Evolutionary conservation across 371 early-diverging fungal genomes (phyloP).

Genomic region (Mortierella sp.): DNA sequence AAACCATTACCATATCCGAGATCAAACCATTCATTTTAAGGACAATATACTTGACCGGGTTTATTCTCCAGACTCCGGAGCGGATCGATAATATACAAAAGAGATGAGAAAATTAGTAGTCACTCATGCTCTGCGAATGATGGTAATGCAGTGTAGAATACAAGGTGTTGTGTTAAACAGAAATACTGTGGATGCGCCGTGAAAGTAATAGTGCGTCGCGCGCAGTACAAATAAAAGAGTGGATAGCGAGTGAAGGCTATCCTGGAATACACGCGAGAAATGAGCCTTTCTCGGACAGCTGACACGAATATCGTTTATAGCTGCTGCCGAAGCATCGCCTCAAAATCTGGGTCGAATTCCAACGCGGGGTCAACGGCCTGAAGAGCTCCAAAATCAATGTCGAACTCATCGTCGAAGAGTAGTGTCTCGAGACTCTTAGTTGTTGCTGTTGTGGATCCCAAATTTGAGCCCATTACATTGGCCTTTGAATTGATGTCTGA

Average conservation of each 20-base stretch:
- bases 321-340: slow-evolving; percentile 29
- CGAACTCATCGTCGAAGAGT: slow-evolving; percentile 30
- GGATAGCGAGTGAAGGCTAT: too few species aligned
- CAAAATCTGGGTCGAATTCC: slow-evolving; percentile 30
- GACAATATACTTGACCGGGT: slow-evolving; percentile 3
- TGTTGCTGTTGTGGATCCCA: not conserved
- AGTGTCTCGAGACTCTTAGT: slow-evolving; percentile 17
- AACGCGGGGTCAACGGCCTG: not conserved
- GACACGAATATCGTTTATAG: not conserved
- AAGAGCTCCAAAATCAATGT: slow-evolving; percentile 16
- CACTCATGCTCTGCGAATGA: not conserved
- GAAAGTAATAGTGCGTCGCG: not conserved
- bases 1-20: not conserved
- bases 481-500: not conserved
- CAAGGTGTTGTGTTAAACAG: slow-evolving; percentile 2
- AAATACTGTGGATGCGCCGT: not conserved
- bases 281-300: not conserved
- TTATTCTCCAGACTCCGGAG: slow-evolving; percentile 8
- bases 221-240: slow-evolving; percentile 1
- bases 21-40: not conserved
- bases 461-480: not conserved
- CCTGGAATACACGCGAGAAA: not conserved
- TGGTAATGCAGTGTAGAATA: slow-evolving; percentile 2
- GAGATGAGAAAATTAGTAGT: not conserved
- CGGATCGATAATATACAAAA: not conserved